Evolutionary conservation across 306 rosid species (phyloP), one percentile per base, ranked within the genome.

Genomic region (Quercus agrifolia): DNA sequence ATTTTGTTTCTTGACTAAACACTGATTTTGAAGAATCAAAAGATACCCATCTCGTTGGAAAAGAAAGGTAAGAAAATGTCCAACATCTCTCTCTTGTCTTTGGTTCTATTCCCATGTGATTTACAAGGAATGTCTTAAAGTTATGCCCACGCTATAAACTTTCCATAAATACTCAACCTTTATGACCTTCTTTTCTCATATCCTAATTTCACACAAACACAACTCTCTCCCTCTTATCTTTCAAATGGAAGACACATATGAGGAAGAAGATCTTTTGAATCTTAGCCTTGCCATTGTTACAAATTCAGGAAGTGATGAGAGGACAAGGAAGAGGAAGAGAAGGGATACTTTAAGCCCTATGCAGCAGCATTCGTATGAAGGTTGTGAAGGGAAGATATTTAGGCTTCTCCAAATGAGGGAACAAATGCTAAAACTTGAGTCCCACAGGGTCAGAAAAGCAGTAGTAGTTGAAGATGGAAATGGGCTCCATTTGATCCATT

Each of bases 371-470:
- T 49, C 88, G 20, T 81, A 80, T 61, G 92, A 90, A 80, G 83
- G 82, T 52, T 86, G 80, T 67, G 97, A 90, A 77, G 92, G 87
- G 13, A 88, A 85, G 82, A 86, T 92, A 83, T 89, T 85, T 70
- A 84, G 83, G 77, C 87, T 92, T n/a, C 96, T 92, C 14, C 91
- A 92, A 82, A 81, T 79, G 86, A 88, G 97, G 77, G 96, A 88
- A 13, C 90, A 85, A 7, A 90, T 92, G 95, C 81, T 90, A 25
- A 90, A 89, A 71, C 87, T 70, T 8, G 46, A 41, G 77, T 89
- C 80, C 11, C 75, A 59, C 38, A 77, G 78, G 56, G 46, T 41
- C 12, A 82, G 78, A 56, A 74, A 25, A 35, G 81, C 49, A 72
- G 76, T 74, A 17, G 69, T 28, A 20, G 33, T n/a, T 5, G 85